Evolutionary conservation across 768 basidiomycete species (phyloP), one percentile per base, ranked within the genome.

Genomic region (Leccinum uliginosum): DNA sequence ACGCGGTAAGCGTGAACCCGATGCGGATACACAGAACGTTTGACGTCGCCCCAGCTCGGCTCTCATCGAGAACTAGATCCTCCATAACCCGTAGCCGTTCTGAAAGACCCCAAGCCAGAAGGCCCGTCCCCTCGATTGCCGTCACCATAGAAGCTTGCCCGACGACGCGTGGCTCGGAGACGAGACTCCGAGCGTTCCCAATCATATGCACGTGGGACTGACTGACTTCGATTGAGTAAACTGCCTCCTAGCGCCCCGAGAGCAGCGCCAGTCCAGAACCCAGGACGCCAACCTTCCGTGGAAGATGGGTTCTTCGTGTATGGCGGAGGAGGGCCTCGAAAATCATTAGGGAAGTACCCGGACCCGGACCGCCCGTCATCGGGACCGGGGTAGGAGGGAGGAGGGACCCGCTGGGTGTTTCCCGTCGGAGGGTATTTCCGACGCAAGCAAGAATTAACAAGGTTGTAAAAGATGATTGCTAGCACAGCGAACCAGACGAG

Each of bases 261-360:
- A 1, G 83, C 81, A 7, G 89, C 83, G 3, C 93, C 93, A 2
- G 89, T 86, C 89, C 86, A 94, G 68, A 96, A 94, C 3, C 92
- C 92, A 11, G 89, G 86, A 43, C 75, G 70, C 83, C 83, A 85
- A 54, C 71, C 72, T 24, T 66, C 68, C 47, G 9, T 55, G 6
- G 69, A 26, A 23, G 70, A 60, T 2, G 71, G 69, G 32, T 74
- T 60, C 50, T 74, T 74, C 17, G 80, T 78, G 61, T 88, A 85
- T 0, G 87, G 84, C 21, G 88, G 85, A 0, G 79, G 78, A 3
- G 78, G 73, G 24, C 79, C 80, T 43, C 78, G 64, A 62, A 72
- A 73, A 30, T 76, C 76, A 3, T 82, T 77, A 9, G 83, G 79
- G 62, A 86, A 87, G 76, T 78, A 80, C 23, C 83, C 76, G 10